Base-by-base conservation (phyloP, 176 grass and related monocot species). In the Lolium rigidum region DNA sequence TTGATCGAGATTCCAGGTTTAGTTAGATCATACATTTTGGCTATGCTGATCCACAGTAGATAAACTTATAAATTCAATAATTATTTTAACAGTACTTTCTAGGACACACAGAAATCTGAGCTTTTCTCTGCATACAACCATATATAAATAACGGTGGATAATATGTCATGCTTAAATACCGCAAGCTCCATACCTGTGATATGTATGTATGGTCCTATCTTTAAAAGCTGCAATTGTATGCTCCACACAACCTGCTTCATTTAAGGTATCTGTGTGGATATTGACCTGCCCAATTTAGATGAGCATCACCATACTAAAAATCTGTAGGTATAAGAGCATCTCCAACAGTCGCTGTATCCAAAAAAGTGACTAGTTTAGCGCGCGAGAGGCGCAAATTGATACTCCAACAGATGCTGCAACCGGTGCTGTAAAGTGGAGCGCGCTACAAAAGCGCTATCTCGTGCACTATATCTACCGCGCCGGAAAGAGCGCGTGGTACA, bases 201-300 rank as follows among this genome's bases (percentile, higher is more conserved):
- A 98, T 56, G 96, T 92, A 82, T 98, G 96, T 89, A 98, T 98
- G 18, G 96, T 89, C 76, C 96, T 95, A 83, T 92, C 88, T 85
- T 91, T 98, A 86, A 98, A 95, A 62, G 96, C 96, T 88, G 89
- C 93, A 82, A 98, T 91, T 60, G 96, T 89, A 89, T 98, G 96
- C 80, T 98, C 96, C 71, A 98, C 96, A 20, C 96, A 98, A 70
- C 96, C 96, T 65, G 96, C 90, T 88, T 98, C 96, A 59, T 98
- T 98, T 90, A 98, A 85, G 57, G 93, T 98, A 79, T 98, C 96
- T 35, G 96, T 98, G 86, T 98, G 96, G 41, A 98, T 98, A 88
- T 98, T 98, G 31, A 95, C 96, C 96, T 98, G 91, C 76, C 55
- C 48, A 91, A 69, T 91, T 83, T 56, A 64, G 72, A 80, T 79